These are phyloP conservation scores for Galerina marginata DNA, from an alignment of 768 basidiomycete species.

Conservation along the genomic window DNA sequence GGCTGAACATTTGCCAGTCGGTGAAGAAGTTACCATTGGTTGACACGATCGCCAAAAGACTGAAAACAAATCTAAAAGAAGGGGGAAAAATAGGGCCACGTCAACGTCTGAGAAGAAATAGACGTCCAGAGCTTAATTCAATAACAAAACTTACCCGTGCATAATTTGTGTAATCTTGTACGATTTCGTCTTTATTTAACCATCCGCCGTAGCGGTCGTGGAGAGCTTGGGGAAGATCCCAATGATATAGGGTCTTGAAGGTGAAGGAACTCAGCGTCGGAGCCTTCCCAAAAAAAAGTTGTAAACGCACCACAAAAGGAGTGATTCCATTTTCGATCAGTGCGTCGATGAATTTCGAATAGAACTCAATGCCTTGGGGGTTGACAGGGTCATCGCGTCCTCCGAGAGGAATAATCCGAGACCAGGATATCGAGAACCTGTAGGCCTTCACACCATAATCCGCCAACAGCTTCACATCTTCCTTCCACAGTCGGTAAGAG, in stretches of 20 bases:
- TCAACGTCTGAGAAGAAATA: conserved; percentile 24
- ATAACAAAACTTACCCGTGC: conserved; percentile 45
- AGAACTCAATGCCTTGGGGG: conserved; percentile 69
- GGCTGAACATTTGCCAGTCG: conserved; percentile 20
- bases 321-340: conserved; percentile 66
- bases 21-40: conserved; percentile 58
- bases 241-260: conserved; percentile 70
- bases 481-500: conserved; percentile 71
- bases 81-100: conserved; percentile 1
- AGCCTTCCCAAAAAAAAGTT: neutral
- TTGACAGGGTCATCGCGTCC: conserved; percentile 78
- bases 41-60: conserved; percentile 76
- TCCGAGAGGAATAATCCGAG: conserved; percentile 74
- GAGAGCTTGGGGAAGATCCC: conserved; percentile 80
- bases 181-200: conserved; percentile 73
- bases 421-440: conserved; percentile 80
- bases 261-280: conserved; percentile 2
- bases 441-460: conserved; percentile 73
- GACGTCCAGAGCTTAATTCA: neutral
- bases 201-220: conserved; percentile 79
- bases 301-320: conserved; percentile 63
- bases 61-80: conserved; percentile 67
- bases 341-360: conserved; percentile 73
- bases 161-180: conserved; percentile 69
- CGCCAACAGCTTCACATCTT: conserved; percentile 67